Evolutionary conservation across 805 yeast genomes (phyloP).

Genomic region (Pichia californica): DNA sequence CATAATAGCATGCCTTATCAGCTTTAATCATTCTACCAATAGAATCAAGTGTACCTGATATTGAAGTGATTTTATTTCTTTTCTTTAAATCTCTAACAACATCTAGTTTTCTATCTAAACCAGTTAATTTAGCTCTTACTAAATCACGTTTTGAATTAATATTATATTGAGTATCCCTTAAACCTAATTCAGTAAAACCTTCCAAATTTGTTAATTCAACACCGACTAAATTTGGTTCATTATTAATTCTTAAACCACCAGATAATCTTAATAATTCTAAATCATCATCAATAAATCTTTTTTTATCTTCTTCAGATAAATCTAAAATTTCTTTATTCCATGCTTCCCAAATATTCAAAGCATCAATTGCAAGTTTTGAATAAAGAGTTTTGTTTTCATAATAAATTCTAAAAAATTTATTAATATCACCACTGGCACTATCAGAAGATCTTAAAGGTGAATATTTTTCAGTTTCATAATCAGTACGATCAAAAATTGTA

Average conservation of each 20-base stretch:
- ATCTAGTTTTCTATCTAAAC: conserved; percentile 10
- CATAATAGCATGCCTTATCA: conserved; percentile 15
- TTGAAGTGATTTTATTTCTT: conserved; percentile 5
- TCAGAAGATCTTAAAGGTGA: conserved; percentile 15
- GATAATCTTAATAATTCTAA: conserved; percentile 10
- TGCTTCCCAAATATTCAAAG: conserved; percentile 14
- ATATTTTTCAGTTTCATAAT: conserved; percentile 13
- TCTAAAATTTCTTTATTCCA: conserved; percentile 15
- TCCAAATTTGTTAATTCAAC: conserved; percentile 12
- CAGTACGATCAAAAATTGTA: conserved; percentile 14
- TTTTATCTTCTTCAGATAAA: conserved; percentile 13
- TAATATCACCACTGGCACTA: conserved; percentile 19
- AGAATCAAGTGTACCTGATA: conserved; percentile 16
- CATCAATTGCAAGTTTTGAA: conserved; percentile 15
- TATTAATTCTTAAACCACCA: conserved; percentile 13
- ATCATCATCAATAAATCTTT: conserved; percentile 15
- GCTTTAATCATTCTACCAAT: conserved; percentile 19
- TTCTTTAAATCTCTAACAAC: conserved; percentile 11
- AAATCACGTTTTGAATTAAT: conserved; percentile 9
- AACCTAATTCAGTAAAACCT: conserved; percentile 14
- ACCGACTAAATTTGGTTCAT: conserved; percentile 1
- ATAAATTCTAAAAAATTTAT: conserved; percentile 16
- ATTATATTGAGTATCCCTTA: conserved; percentile 17
- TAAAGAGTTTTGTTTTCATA: conserved; percentile 16
- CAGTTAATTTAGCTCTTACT: conserved; percentile 7